Base-by-base conservation (phyloP, 345 rosid species). In the Adansonia digitata region DNA sequence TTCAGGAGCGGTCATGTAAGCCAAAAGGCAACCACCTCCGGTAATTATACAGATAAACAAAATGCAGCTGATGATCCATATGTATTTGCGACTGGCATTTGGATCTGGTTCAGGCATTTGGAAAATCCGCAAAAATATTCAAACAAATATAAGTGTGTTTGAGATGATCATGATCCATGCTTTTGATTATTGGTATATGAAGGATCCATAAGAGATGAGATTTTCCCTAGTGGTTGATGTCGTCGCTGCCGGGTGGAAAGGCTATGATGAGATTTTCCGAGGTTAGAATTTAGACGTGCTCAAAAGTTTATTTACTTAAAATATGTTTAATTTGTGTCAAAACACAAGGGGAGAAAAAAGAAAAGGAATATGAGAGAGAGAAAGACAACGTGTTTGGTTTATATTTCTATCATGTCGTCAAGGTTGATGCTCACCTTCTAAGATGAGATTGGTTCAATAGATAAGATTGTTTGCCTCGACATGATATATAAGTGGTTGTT, bases 121-220 rank as follows among this genome's bases (percentile, higher is more conserved):
- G n/a, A 26, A 27, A 57, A 57, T 27, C 63, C 5, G 27, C 35
- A 55, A 57, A 27, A 57, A 27, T 26, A 27, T 57, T 26, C 63
- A 57, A 57, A 27, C 35, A 56, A 56, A 56, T 12, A 5, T 24
- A 34, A 24, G 18, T 24, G 24, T 24, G 61, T 52, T 52, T 52
- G 56, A 27, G 35, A 57, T 57, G 35, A 27, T 57, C 82, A 69
- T 77, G 31, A 27, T 57, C 60, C 79, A 69, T 79, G 64, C 51
- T 75, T 37, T 7, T 59, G 61, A 60, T 39, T 7, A 45, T 43
- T 24, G 43, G 20, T 40, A 45, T 75, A 22, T 63, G 35, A 73
- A 63, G 26, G 48, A 42, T 65, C 63, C 63, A 57, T 57, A 26
- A 26, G 63, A 57, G 37, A 27, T 0, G 8, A 9, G 34, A 12